Base-by-base conservation (phyloP, 495 filamentous ascomycete species). In the Trichoderma asperelloides region DNA sequence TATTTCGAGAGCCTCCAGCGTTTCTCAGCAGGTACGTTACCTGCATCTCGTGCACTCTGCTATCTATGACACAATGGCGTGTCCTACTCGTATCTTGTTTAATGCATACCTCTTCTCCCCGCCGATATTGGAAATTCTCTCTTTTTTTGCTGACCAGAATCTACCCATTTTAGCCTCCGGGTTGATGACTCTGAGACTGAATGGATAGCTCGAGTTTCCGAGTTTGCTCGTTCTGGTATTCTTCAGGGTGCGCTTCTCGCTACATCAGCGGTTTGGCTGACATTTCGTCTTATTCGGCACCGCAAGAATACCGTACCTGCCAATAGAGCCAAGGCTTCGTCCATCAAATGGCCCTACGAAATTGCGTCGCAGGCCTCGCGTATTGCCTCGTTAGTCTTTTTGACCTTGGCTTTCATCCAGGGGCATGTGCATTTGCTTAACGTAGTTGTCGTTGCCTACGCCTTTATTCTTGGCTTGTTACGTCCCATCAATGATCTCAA, bases 391-490 rank as follows among this genome's bases (percentile, higher is more conserved):
- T 63, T 79, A 25, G 70, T 72, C 60, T 71, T 77, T 37, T 70
- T 72, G 57, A 64, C 73, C 13, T 63, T 72, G 64, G 70, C 71
- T 13, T 69, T 73, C 12, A 66, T 64, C 25, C 69, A 65, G 62
- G 66, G 68, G 28, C 65, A 51, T 25, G 68, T 67, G 30, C 71
- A 70, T 30, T 75, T 73, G 76, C 67, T 70, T 62, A 72, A 77
- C 68, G 73, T 68, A 23, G 62, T 68, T 18, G 66, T 66, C 15
- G 64, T 76, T 33, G 69, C 68, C 63, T 76, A 76, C 55, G 76
- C 72, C 12, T 76, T 78, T 49, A 23, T 74, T 55, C 69, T 80
- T 11, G 77, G 78, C 41, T 69, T 80, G 49, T 63, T 72, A 37
- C 77, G 78, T 9, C 71, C 79, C 21, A 57, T 69, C 51, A 60